These are phyloP conservation scores for Nannochloropsis gaditana DNA, from an alignment of 108 stramenopile genomes.

Conservation along the genomic window DNA sequence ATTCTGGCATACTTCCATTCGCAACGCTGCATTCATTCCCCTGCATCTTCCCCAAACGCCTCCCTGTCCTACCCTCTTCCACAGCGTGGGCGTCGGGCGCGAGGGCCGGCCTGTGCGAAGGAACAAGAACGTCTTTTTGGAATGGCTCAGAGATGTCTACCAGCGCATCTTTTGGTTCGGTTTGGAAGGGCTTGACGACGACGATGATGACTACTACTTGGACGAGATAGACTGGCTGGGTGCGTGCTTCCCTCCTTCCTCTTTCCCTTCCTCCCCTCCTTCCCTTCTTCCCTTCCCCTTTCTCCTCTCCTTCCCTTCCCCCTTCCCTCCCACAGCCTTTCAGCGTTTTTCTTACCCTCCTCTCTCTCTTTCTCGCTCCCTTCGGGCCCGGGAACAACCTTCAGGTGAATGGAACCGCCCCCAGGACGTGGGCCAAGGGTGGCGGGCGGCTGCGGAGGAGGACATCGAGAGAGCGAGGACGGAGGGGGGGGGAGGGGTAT, in stretches of 20 bases:
- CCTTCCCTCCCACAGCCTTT: not conserved
- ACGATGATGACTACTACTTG: not conserved
- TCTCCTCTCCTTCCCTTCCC: not conserved
- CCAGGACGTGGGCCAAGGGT: not conserved
- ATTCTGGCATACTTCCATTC: no score
- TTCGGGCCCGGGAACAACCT: not conserved
- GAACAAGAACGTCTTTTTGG: not conserved
- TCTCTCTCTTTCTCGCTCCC: not conserved
- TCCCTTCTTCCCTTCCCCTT: not conserved
- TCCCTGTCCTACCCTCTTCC: not conserved
- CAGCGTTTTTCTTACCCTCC: not conserved
- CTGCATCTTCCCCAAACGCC: not conserved
- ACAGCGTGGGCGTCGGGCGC: conserved; percentile 8
- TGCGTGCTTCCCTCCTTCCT: not conserved
- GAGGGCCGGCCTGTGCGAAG: not conserved
- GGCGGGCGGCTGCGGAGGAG: not conserved
- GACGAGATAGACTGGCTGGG: conserved; percentile 1
- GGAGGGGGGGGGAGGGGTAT: not conserved
- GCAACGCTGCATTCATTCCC: not conserved
- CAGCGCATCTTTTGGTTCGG: not conserved
- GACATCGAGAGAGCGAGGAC: not conserved
- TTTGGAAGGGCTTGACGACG: not conserved
- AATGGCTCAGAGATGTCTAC: not conserved
- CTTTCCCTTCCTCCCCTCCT: not conserved
- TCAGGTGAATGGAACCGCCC: not conserved